These are phyloP conservation scores for Tilletia walkeri DNA, from an alignment of 1,284 basidiomycete species.

Conservation along the genomic window DNA sequence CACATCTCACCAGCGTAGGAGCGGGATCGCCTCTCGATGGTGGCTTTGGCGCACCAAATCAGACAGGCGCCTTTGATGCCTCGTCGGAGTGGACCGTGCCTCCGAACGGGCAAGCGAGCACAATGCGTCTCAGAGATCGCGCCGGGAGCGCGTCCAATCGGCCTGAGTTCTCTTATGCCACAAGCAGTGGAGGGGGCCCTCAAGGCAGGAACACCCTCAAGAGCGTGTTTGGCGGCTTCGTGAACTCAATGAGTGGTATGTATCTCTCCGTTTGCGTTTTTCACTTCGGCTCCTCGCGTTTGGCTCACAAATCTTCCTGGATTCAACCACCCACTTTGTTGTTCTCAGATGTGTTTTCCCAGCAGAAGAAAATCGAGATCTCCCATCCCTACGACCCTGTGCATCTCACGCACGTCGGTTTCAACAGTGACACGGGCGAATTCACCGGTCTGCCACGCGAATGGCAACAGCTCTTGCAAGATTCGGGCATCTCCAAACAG, in stretches of 20 bases:
- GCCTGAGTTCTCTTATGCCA: slow-evolving; percentile 15
- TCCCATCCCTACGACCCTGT: slow-evolving; percentile 98
- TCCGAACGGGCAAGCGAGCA: background rate
- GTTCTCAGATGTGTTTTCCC: slow-evolving; percentile 69
- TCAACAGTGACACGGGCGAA: slow-evolving; percentile 97
- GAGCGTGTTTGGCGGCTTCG: slow-evolving; percentile 56
- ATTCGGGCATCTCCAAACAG: slow-evolving; percentile 87
- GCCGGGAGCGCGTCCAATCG: slow-evolving; percentile 1
- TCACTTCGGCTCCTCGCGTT: too few relatives aligned
- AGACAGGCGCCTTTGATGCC: background rate
- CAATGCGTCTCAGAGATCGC: slow-evolving; percentile 13
- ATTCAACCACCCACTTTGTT: background rate
- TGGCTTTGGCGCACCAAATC: background rate
- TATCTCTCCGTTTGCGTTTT: background rate
- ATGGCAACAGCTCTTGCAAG: slow-evolving; percentile 96
- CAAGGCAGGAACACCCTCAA: slow-evolving; percentile 43
- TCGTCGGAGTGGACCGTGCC: background rate
- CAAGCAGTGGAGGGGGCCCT: background rate
- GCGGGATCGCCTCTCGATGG: background rate
- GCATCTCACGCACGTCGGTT: slow-evolving; percentile 97
- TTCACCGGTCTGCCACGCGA: slow-evolving; percentile 91
- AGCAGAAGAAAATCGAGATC: slow-evolving; percentile 83
- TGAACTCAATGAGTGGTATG: slow-evolving; percentile 54
- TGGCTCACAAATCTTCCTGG: background rate
- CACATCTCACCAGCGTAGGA: slow-evolving; percentile 5